Evolutionary conservation across 2,329 filamentous ascomycete species (phyloP).

Genomic region (Stagonosporopsis tanaceti): DNA sequence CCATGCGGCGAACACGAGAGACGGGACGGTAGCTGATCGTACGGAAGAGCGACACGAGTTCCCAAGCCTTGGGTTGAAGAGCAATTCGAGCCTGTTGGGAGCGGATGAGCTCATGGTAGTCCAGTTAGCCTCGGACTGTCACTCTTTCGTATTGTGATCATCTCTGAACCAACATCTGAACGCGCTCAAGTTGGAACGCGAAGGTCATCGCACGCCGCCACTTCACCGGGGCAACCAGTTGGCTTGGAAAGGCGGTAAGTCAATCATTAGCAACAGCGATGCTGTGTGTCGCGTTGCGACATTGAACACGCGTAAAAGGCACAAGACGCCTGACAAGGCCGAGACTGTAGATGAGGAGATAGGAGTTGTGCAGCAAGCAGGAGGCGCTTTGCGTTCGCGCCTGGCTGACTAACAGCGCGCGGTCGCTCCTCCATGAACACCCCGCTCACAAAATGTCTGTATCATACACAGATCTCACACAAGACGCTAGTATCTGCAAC

Average conservation of each 20-base stretch:
- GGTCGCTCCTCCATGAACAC: not conserved
- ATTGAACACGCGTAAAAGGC: not conserved
- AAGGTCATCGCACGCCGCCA: not conserved
- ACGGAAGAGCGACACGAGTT: conserved; percentile 3
- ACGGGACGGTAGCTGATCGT: not conserved
- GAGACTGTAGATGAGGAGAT: not conserved
- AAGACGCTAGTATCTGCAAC: too few relatives aligned
- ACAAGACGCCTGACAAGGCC: not conserved
- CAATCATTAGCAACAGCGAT: not conserved
- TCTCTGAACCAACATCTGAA: not conserved
- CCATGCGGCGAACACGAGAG: not conserved
- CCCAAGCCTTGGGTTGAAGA: not conserved
- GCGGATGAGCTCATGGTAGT: not conserved
- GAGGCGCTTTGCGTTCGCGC: not conserved
- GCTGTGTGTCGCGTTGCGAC: not conserved
- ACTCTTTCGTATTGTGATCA: not conserved
- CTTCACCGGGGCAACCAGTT: not conserved
- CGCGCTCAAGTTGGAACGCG: not conserved
- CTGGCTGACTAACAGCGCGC: not conserved
- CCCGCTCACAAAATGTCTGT: too few relatives aligned
- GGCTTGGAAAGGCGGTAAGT: not conserved
- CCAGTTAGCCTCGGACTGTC: not conserved
- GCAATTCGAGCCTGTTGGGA: not conserved
- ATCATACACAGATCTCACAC: too few relatives aligned
- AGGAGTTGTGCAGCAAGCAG: not conserved